phyloP scores from a whole-genome alignment of 2,329 filamentous ascomycete species.

The Westerdykella sp. region DNA sequence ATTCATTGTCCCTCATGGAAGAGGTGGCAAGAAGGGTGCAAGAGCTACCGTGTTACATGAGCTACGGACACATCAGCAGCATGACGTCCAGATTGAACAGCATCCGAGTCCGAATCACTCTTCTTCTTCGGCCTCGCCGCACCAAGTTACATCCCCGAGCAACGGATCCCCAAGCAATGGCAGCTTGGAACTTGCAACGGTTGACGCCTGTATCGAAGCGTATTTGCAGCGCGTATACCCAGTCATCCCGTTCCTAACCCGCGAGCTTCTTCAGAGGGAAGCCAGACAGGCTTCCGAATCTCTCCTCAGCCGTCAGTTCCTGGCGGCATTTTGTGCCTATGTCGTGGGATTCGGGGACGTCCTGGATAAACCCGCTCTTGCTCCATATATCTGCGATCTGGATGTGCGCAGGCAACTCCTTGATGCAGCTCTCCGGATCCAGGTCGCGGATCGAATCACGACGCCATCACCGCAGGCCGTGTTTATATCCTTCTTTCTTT shows the following conservation, averaged over 20 bases:
- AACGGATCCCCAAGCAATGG: conserved; percentile 11
- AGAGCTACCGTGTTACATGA: conserved; percentile 71
- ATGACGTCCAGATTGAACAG: not conserved
- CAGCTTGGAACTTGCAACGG: conserved; percentile 43
- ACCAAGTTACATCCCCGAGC: not conserved
- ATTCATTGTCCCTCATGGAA: conserved; percentile 68
- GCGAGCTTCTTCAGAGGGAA: conserved; percentile 17
- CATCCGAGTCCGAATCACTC: not conserved
- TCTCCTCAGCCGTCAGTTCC: conserved; percentile 24
- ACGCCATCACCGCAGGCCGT: conserved; percentile 34
- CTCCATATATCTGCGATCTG: not conserved
- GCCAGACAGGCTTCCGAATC: conserved; percentile 13
- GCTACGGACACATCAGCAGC: conserved; percentile 56
- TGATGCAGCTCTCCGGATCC: conserved; percentile 18
- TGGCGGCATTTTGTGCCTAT: conserved; percentile 35
- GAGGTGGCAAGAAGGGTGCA: conserved; percentile 70
- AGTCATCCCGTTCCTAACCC: conserved; percentile 36
- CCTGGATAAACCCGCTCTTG: conserved; percentile 3
- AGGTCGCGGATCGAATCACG: conserved; percentile 13
- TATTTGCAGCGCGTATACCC: conserved; percentile 64
- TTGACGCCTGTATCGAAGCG: conserved; percentile 61
- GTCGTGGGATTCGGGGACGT: conserved; percentile 23
- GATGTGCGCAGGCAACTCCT: conserved; percentile 15
- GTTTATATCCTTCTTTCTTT: conserved; percentile 74
- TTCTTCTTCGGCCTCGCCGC: no score